Conservation (phyloP, 2,329 filamentous ascomycete genomes). For the Nemania diffusa region DNA sequence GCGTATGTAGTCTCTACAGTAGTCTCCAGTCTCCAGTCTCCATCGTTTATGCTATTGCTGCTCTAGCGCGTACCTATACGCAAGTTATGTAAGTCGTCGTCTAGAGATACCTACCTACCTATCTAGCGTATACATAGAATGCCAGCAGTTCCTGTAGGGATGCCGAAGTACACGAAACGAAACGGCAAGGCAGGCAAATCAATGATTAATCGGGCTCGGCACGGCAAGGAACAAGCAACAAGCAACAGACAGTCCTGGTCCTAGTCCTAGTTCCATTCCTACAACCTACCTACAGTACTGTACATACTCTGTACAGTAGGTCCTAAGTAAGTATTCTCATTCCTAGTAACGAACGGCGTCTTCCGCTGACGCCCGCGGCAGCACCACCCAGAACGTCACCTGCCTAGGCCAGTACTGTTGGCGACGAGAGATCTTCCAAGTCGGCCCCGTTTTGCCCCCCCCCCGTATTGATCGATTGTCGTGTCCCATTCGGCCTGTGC, state of each 20-base stretch:
- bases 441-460: slow-evolving; percentile 22
- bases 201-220: neutral
- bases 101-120: neutral
- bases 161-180: slow-evolving; percentile 17
- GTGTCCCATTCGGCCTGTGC: slow-evolving; percentile 23
- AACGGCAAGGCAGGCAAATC: neutral
- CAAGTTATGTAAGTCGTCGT: no score
- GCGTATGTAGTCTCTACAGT: no score
- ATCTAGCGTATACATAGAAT: neutral
- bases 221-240: neutral
- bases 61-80: neutral
- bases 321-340: neutral
- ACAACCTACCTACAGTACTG: no score
- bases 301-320: neutral
- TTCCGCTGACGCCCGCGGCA: slow-evolving; percentile 20
- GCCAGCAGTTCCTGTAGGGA: no score
- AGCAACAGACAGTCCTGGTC: neutral
- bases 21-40: neutral
- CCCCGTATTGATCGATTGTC: slow-evolving; percentile 28
- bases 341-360: slow-evolving; percentile 25
- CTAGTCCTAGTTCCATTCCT: no score
- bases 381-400: slow-evolving; percentile 38
- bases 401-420: slow-evolving; percentile 41
- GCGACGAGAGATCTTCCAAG: slow-evolving; percentile 24
- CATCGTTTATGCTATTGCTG: neutral